Conservation (phyloP, 768 basidiomycete species). For the Leccinum barrowsii region DNA sequence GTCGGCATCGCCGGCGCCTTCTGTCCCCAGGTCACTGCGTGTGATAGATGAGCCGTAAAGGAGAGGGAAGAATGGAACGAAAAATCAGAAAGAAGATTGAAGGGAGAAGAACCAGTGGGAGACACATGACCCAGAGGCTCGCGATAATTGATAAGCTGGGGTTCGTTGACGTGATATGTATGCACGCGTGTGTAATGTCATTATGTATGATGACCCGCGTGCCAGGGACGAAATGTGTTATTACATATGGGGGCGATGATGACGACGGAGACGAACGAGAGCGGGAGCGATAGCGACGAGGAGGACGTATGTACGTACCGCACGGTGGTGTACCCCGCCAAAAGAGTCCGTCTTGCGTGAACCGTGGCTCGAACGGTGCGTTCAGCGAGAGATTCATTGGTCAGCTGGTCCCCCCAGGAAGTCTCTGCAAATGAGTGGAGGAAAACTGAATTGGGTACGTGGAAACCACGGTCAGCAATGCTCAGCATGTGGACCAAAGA, state of each 20-base stretch:
- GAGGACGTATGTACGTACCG: conserved; percentile 34
- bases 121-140: not conserved
- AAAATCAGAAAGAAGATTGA: not conserved
- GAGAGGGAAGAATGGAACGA: not conserved
- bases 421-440: conserved; percentile 58
- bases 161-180: not conserved
- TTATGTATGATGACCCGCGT: not conserved
- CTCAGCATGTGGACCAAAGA: not conserved
- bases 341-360: conserved; percentile 53
- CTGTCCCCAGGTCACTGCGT: conserved; percentile 61
- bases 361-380: conserved; percentile 58
- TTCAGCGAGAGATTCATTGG: conserved; percentile 54
- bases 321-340: conserved; percentile 63
- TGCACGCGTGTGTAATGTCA: not conserved
- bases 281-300: not conserved
- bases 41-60: not conserved
- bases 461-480: not conserved
- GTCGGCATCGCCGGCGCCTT: conserved; percentile 63
- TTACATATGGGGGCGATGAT: not conserved
- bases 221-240: not conserved
- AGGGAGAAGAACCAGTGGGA: not conserved
- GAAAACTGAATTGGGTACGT: conserved; percentile 36
- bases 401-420: conserved; percentile 60
- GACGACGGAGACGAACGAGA: not conserved
- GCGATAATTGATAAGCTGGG: not conserved